Base-by-base conservation (phyloP, 306 rosid genomes). In the Quercus engelmannii region DNA sequence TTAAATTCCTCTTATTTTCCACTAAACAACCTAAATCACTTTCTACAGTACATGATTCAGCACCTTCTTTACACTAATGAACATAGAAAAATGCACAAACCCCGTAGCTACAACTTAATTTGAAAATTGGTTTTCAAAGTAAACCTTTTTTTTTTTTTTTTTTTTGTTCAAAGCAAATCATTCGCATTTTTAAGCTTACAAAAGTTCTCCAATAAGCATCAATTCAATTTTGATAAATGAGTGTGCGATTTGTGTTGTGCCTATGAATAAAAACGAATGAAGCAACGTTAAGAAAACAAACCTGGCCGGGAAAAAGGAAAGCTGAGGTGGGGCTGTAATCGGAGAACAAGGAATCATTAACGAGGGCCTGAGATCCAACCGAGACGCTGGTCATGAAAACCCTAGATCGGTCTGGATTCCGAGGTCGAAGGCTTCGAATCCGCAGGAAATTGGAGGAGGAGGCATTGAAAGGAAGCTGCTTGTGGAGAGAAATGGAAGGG, bases 241-340 rank as follows among this genome's bases (percentile, higher is more conserved):
- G 3, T 31, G 71, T 19, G 21, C 30, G 12, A 41, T 41, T 7
- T 41, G 46, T 41, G 46, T 41, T 21, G 13, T 30, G 19, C 75
- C n/a, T 17, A 52, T 28, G 18, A 26, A 26, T 9, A 6, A 11
- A 38, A 64, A 46, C 6, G 61, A 56, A 13, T 6, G 31, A 5
- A 25, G 23, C 54, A 31, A 1, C 17, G 11, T 8, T 8, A 41
- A 8, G 3, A 55, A 75, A 79, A 55, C 21, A 51, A 63, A 93
- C 99, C 92, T 93, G 99, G 8, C 99, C 98, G 33, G 99, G 99
- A 84, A 96, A 96, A 75, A 96, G 88, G 80, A 96, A 96, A 11
- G 98, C 94, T 55, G 30, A 83, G 84, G 79, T 83, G 81, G 95
- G 89, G 75, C 83, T 91, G 83, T 89, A 96, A 81, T 93, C 98